Evolutionary conservation across 495 filamentous ascomycete genomes (phyloP), one percentile per base, ranked within the genome.

Genomic region (Tuber indicum): DNA sequence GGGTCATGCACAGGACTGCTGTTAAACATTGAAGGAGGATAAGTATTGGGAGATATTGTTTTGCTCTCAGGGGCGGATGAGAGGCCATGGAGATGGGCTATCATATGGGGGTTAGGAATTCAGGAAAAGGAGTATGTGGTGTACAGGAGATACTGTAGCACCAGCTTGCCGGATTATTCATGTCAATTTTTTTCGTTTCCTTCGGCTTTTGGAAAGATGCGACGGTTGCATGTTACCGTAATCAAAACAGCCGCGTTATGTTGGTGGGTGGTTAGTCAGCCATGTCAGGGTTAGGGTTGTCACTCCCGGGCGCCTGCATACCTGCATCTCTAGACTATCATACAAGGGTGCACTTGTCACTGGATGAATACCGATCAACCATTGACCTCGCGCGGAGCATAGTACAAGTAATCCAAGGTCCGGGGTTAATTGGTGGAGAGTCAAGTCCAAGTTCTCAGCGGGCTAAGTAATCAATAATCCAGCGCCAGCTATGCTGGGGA

Each of bases 1-100:
- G 84, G 42, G 85, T 86, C 89, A 90, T 90, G 75, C 87, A 86
- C 72, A 77, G 79, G 66, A 84, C 85, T 72, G 81, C 74, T 26
- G 81, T 74, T 36, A 81, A 82, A 83, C 73, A 85, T 81, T 77
- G 76, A 26, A 84, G 71, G 70, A 85, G 73, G 42, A 85, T 73
- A n/a, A 82, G 79, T 70, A 76, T 74, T 41, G 73, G 75, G 43
- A 76, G 79, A 75, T 78, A 81, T 77, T 70, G 62, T 75, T 75
- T 73, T 45, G 73, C 78, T 79, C 78, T 80, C 78, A 79, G 78
- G 52, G 78, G 75, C 71, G 58, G 78, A 79, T 73, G 77, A 62
- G 69, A 71, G 72, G 78, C 78, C 78, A 80, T 80, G 70, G 78
- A 78, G 47, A 52, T 49, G 74, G 70, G 74, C 42, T 74, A 62